Evolutionary conservation across 225 moss, liverwort and hornwort genomes (phyloP).

Genomic region (Neckera pumila): DNA sequence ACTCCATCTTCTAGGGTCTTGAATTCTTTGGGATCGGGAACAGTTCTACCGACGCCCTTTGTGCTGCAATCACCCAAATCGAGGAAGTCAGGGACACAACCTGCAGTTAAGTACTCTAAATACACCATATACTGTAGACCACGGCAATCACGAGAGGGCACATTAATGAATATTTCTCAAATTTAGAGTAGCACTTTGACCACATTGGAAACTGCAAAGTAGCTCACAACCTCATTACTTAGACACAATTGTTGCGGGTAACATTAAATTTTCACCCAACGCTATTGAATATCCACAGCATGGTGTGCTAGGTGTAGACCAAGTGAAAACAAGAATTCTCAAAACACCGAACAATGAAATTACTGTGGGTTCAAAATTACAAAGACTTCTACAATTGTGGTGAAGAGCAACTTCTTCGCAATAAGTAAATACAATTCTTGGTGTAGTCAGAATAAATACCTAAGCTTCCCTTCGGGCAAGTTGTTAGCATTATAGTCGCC

Average conservation of each 20-base stretch:
- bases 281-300: neutral
- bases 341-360: neutral
- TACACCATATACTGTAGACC: neutral
- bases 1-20: slow-evolving; percentile 76
- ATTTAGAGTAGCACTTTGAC: neutral
- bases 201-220: neutral
- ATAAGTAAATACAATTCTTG: neutral
- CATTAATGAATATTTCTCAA: neutral
- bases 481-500: slow-evolving; percentile 42
- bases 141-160: too few species aligned
- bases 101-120: neutral
- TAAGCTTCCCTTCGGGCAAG: slow-evolving; percentile 70
- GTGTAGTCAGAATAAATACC: slow-evolving; percentile 15
- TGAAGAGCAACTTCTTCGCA: neutral
- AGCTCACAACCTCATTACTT: neutral
- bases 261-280: neutral
- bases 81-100: neutral
- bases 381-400: neutral
- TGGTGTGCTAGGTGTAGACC: neutral
- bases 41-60: slow-evolving; percentile 58
- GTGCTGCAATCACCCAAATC: slow-evolving; percentile 59
- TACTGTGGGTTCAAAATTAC: neutral
- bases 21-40: slow-evolving; percentile 50
- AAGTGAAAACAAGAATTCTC: neutral
- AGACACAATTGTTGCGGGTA: neutral